Conservation (phyloP, 1,284 basidiomycete genomes). For the Leccinum solheimii region DNA sequence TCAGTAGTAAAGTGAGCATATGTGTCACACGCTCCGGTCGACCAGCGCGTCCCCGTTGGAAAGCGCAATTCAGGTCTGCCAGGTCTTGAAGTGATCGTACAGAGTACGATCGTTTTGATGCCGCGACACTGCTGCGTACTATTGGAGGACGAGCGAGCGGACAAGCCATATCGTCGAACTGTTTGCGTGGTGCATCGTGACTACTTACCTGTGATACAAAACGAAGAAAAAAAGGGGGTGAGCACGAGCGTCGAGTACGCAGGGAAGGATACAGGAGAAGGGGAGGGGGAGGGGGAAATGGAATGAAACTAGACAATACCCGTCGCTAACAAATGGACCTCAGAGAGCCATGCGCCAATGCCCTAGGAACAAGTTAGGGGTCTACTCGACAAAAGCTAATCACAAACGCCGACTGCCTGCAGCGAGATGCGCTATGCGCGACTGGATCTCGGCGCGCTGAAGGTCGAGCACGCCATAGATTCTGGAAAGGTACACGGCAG, state of each 20-base stretch:
- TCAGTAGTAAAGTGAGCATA: slow-evolving; percentile 28
- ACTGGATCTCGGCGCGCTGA: slow-evolving; percentile 42
- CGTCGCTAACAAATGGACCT: slow-evolving; percentile 17
- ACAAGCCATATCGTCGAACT: slow-evolving; percentile 37
- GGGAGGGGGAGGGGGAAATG: too few relatives aligned
- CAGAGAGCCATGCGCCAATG: slow-evolving; percentile 29
- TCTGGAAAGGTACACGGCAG: slow-evolving; percentile 28
- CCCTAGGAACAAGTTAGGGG: slow-evolving; percentile 26
- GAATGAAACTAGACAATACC: slow-evolving; percentile 11
- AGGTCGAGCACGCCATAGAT: slow-evolving; percentile 42
- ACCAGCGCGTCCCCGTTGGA: slow-evolving; percentile 13
- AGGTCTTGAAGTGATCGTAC: slow-evolving; percentile 35
- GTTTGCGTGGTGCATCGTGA: slow-evolving; percentile 38
- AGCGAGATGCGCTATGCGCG: slow-evolving; percentile 34
- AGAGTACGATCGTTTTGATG: slow-evolving; percentile 40
- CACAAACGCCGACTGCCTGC: slow-evolving; percentile 29
- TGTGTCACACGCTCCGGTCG: slow-evolving; percentile 34
- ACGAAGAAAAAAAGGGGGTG: not conserved
- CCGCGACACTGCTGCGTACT: slow-evolving; percentile 42
- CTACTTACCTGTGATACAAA: slow-evolving; percentile 34
- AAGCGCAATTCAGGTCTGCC: slow-evolving; percentile 32
- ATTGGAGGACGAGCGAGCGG: slow-evolving; percentile 39
- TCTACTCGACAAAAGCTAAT: slow-evolving; percentile 11
- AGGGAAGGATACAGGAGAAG: not conserved
- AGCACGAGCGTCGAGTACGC: not conserved